Percentiles rank a stretch among this genome's conserved stretches.
Conservation (phyloP, 2,329 filamentous ascomycete species). For the Colletotrichum sublineola region DNA sequence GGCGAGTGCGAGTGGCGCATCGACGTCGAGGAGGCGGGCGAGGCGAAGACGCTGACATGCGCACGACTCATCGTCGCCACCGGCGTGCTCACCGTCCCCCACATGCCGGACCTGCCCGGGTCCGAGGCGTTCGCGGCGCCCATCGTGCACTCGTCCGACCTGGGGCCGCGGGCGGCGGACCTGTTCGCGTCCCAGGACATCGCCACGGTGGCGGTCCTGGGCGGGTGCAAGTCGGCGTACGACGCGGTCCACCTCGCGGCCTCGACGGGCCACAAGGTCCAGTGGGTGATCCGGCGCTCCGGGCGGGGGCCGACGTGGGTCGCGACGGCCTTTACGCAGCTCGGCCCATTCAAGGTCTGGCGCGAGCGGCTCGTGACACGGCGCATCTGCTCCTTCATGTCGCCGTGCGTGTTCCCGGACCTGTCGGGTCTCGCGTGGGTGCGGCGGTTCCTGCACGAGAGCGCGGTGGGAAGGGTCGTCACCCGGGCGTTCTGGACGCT, state of each 20-base stretch:
- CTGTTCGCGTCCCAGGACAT: constrained; percentile 51
- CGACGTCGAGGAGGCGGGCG: constrained; percentile 31
- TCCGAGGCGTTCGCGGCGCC: constrained; percentile 63
- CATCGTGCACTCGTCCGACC: constrained; percentile 70
- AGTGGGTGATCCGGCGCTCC: constrained; percentile 70
- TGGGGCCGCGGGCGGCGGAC: constrained; percentile 53
- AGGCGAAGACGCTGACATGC: constrained; percentile 44
- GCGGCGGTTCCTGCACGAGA: constrained; percentile 44
- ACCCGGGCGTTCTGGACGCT: constrained; percentile 66
- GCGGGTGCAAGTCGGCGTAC: constrained; percentile 73
- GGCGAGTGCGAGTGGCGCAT: constrained; percentile 54
- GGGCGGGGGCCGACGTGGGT: constrained; percentile 70
- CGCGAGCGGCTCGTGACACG: constrained; percentile 64
- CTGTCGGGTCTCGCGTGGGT: constrained; percentile 46
- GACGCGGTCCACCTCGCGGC: constrained; percentile 73
- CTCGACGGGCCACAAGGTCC: constrained; percentile 64
- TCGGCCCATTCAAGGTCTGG: constrained; percentile 64
- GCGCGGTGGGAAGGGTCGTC: constrained; percentile 47
- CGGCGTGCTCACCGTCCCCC: constrained; percentile 70
- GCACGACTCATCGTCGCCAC: constrained; percentile 72
- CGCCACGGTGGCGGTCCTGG: constrained; percentile 65
- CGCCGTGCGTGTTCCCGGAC: constrained; percentile 45
- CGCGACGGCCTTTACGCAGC: constrained; percentile 57
- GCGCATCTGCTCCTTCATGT: constrained; percentile 61
- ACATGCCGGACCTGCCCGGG: constrained; percentile 65